phyloP scores from a whole-genome alignment of 768 basidiomycete genomes.

The Phaeotremella fagi region DNA sequence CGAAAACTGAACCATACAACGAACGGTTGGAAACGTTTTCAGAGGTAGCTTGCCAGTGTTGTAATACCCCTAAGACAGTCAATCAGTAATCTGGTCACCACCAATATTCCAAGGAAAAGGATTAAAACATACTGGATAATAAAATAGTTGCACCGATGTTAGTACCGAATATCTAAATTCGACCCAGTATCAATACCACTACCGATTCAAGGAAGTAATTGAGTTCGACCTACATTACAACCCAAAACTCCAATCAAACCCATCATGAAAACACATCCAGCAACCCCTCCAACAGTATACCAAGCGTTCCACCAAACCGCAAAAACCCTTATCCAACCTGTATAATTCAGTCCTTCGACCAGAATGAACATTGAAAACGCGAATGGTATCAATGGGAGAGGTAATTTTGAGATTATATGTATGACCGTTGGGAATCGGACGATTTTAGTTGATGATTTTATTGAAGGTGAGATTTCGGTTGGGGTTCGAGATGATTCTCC shows the following conservation, averaged over 20 bases:
- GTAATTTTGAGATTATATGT: slow-evolving; percentile 56
- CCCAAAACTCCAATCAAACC: slow-evolving; percentile 67
- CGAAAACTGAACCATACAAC: slow-evolving; percentile 54
- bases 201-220: neutral
- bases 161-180: slow-evolving; percentile 61
- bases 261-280: slow-evolving; percentile 61
- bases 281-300: slow-evolving; percentile 52
- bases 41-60: slow-evolving; percentile 31
- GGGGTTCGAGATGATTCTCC: neutral
- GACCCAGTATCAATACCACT: neutral
- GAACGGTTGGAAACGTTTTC: slow-evolving; percentile 30
- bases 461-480: neutral
- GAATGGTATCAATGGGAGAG: slow-evolving; percentile 79
- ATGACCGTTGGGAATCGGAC: slow-evolving; percentile 64
- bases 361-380: slow-evolving; percentile 93
- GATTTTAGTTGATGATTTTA: slow-evolving; percentile 1
- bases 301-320: slow-evolving; percentile 61
- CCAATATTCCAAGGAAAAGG: slow-evolving; percentile 6
- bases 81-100: neutral
- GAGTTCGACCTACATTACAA: slow-evolving; percentile 57
- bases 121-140: slow-evolving; percentile 66
- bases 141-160: slow-evolving; percentile 91
- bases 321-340: slow-evolving; percentile 86
- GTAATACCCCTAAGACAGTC: slow-evolving; percentile 24
- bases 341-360: slow-evolving; percentile 71